A percentile compares a stretch with the other conserved stretches of the same genome.
These are phyloP conservation scores for Daldinia loculata DNA, from an alignment of 495 filamentous ascomycete species.

Conservation along the genomic window DNA sequence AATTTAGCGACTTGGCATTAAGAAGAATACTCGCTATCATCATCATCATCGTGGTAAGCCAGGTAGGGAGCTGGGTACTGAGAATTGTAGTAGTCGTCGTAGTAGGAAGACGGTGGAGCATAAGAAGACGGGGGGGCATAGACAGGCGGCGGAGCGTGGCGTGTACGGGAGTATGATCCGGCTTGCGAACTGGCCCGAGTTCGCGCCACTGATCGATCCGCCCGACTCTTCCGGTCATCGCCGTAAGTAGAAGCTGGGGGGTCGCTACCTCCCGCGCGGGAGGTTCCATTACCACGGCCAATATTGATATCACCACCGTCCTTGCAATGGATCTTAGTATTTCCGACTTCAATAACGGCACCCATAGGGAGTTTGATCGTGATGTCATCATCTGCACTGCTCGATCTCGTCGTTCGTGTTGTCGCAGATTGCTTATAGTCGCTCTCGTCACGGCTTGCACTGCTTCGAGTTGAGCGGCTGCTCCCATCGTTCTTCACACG, in stretches of 20 bases:
- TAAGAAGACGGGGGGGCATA: conserved; percentile 42
- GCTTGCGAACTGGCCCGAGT: conserved; percentile 54
- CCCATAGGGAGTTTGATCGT: conserved; percentile 62
- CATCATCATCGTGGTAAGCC: conserved; percentile 19
- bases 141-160: conserved; percentile 22
- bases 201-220: conserved; percentile 50
- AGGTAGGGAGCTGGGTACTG: conserved; percentile 19
- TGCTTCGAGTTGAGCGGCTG: conserved; percentile 63
- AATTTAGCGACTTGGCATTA: neutral
- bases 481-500: conserved; percentile 55
- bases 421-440: conserved; percentile 64
- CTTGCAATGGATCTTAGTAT: conserved; percentile 61
- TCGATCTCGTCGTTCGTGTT: conserved; percentile 60
- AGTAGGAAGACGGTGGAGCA: conserved; percentile 33
- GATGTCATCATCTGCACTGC: conserved; percentile 59
- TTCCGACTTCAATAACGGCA: conserved; percentile 56
- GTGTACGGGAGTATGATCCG: conserved; percentile 52
- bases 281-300: conserved; percentile 42
- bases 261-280: conserved; percentile 50
- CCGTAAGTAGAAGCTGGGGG: conserved; percentile 52
- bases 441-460: conserved; percentile 63
- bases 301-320: conserved; percentile 64
- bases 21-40: conserved; percentile 20
- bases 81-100: conserved; percentile 32
- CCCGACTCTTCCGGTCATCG: conserved; percentile 55